Percentiles rank a stretch among this genome's conserved stretches.
phyloP scores from a whole-genome alignment of 2,329 filamentous ascomycete species.

The Aspergillus awamori region DNA sequence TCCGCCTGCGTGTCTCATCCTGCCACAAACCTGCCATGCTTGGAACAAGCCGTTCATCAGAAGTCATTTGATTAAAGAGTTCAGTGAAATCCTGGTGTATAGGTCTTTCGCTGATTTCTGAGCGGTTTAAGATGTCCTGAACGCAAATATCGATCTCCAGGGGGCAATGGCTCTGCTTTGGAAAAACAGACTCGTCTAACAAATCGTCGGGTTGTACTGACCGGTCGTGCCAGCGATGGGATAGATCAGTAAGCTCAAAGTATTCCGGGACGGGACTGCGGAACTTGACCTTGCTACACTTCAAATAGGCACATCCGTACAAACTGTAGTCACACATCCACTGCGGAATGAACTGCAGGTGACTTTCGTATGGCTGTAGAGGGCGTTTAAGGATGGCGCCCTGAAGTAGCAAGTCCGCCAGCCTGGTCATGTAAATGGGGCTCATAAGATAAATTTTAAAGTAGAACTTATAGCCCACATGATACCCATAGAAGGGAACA shows the following conservation, averaged over 20 bases:
- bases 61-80: constrained; percentile 62
- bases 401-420: constrained; percentile 84
- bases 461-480: constrained; percentile 88
- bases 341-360: constrained; percentile 87
- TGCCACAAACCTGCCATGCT: constrained; percentile 95
- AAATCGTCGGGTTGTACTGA: constrained; percentile 65
- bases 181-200: constrained; percentile 65
- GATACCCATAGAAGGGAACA: constrained; percentile 91
- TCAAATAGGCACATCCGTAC: constrained; percentile 88
- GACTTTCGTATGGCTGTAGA: constrained; percentile 92
- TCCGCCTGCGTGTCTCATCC: constrained; percentile 81
- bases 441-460: constrained; percentile 95
- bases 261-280: constrained; percentile 73
- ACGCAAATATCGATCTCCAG: constrained; percentile 89
- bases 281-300: constrained; percentile 71
- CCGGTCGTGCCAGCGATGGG: constrained; percentile 78
- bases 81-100: constrained; percentile 90
- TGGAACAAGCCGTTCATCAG: constrained; percentile 79
- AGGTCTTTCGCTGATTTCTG: constrained; percentile 71
- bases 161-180: constrained; percentile 81
- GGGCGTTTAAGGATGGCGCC: constrained; percentile 80
- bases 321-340: constrained; percentile 99
- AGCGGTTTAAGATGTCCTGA: constrained; percentile 82
- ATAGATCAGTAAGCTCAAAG: constrained; percentile 61
- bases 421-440: constrained; percentile 79